phyloP scores from a whole-genome alignment of 495 filamentous ascomycete genomes.

The Hyphodiscus hymeniophilus region DNA sequence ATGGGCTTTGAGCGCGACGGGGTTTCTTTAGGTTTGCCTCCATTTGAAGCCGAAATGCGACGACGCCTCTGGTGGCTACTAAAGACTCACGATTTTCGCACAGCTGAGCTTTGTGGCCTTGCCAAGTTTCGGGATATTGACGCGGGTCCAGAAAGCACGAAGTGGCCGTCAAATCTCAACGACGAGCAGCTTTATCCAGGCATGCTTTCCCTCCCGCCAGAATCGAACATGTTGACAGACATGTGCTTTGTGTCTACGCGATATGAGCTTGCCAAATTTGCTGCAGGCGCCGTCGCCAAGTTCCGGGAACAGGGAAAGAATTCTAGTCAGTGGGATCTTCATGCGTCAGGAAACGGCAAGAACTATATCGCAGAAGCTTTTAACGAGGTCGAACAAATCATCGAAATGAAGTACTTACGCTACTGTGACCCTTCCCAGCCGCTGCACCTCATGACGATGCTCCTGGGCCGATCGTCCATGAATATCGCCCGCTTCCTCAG shows the following conservation, averaged over 20 bases:
- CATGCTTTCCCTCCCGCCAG: conserved; percentile 60
- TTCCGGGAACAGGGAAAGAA: conserved; percentile 19
- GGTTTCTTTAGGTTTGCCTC: conserved; percentile 55
- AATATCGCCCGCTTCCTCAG: conserved; percentile 25
- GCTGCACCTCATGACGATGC: conserved; percentile 59
- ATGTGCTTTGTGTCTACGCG: conserved; percentile 67
- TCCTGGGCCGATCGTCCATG: conserved; percentile 52
- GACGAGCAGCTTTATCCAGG: conserved; percentile 61
- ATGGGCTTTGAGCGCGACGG: conserved; percentile 76
- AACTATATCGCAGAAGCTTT: conserved; percentile 47
- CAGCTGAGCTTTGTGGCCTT: conserved; percentile 76
- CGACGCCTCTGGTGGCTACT: conserved; percentile 80
- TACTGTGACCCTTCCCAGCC: conserved; percentile 50
- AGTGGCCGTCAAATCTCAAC: conserved; percentile 66
- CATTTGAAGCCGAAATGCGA: conserved; percentile 78
- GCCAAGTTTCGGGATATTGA: conserved; percentile 75
- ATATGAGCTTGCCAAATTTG: conserved; percentile 45
- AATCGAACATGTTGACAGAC: conserved; percentile 57
- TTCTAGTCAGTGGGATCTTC: conserved; percentile 13
- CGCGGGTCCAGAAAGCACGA: conserved; percentile 60
- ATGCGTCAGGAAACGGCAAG: conserved; percentile 23
- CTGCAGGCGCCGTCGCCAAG: conserved; percentile 15
- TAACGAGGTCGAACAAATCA: conserved; percentile 53
- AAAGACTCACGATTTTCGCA: conserved; percentile 62
- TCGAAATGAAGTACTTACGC: conserved; percentile 61